phyloP scores from a whole-genome alignment of 2,329 filamentous ascomycete genomes.

The Fonsecaea nubica region DNA sequence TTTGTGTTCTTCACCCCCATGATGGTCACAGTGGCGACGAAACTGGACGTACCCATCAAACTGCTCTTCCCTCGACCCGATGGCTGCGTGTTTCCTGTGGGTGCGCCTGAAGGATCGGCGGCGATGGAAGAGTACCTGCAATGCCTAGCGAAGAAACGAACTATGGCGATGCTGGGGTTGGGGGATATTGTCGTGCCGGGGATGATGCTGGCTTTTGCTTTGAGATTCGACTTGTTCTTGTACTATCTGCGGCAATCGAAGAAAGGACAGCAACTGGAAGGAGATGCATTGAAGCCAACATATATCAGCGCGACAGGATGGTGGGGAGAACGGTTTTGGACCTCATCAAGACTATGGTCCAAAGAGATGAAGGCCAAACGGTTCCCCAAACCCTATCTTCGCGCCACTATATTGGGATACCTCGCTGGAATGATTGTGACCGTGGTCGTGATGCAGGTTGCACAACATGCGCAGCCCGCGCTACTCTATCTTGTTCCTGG shows the following conservation, averaged over 20 bases:
- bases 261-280: conserved; percentile 39
- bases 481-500: conserved; percentile 90
- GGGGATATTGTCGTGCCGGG: conserved; percentile 95
- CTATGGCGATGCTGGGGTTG: conserved; percentile 79
- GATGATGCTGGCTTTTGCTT: conserved; percentile 83
- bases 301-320: conserved; percentile 67
- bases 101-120: conserved; percentile 47
- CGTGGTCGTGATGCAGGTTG: conserved; percentile 76
- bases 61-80: conserved; percentile 76
- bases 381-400: conserved; percentile 88
- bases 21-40: conserved; percentile 74
- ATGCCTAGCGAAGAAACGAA: conserved; percentile 42
- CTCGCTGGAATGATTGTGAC: conserved; percentile 77
- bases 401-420: conserved; percentile 78
- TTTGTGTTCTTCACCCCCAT: conserved; percentile 62
- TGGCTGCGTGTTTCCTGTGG: conserved; percentile 43
- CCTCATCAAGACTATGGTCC: conserved; percentile 48
- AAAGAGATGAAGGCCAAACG: conserved; percentile 48
- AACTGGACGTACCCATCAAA: conserved; percentile 90
- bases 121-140: conserved; percentile 39
- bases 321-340: conserved; percentile 89
- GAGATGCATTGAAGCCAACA: conserved; percentile 42
- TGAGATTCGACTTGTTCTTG: conserved; percentile 89
- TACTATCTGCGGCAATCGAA: conserved; percentile 73
- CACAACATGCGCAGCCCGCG: conserved; percentile 83